Evolutionary conservation across 2,329 filamentous ascomycete species (phyloP), one percentile per base, ranked within the genome.

Genomic region (Tothia fuscella): DNA sequence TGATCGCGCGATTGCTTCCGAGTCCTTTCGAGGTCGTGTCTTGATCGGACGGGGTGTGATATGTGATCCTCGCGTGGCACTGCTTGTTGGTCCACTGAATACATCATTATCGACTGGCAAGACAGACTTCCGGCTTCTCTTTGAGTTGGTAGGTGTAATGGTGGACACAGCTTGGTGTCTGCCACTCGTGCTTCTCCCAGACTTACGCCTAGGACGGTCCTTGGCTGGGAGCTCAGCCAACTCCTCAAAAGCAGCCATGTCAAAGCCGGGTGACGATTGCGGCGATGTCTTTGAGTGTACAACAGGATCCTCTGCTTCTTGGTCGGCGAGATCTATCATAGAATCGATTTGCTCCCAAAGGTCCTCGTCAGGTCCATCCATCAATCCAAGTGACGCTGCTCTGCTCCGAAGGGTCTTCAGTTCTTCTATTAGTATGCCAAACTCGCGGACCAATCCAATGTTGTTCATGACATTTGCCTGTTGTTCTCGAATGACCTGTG

Each of bases 331-430:
- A 25, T 83, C 81, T 55, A 93, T 91, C 61, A 93, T 88, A 12
- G 82, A 83, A 56, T 91, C 82, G 1, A 86, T 84, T 56, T 91
- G 83, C 51, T 78, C 76, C 82, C 83, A 93, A 35, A 83, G 66
- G 10, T 65, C 63, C 10, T 70, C 68, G 17, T 77, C 70, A 5
- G 70, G 56, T 5, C 81, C 80, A 45, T 72, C 63, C 13, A 76
- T 59, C 53, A 89, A 71, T 30, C 77, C 70, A 54, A 86, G 72
- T 33, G 79, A 72, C 14, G 75, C 72, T 5, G 79, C 84, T 29
- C 82, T 75, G 10, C 79, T 70, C 46, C 80, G 80, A 12, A 91
- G 65, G 44, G 82, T 77, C 63, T 89, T 91, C 45, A 93, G 65
- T 51, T 88, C 83, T 57, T 88, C 85, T 34, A 93, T 86, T 10